Base-by-base conservation (phyloP, 2,329 filamentous ascomycete genomes). In the Talaromyces sp. region DNA sequence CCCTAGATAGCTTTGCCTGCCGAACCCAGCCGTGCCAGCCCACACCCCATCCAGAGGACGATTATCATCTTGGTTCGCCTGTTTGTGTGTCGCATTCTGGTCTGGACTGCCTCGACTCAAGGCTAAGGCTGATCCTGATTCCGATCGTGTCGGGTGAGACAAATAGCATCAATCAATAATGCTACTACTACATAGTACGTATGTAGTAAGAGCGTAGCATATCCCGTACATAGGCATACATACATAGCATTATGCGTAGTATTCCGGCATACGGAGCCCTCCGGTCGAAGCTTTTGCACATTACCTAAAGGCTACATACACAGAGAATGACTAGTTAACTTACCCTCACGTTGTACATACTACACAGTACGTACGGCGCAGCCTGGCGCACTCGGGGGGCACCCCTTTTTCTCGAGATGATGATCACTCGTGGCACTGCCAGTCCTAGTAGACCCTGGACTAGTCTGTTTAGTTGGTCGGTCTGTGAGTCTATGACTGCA, bases 381-480 rank as follows among this genome's bases (percentile, higher is more conserved):
- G 14, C 3, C 3, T 6, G 12, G n/a, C 39, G 39, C 40, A 21
- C 8, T 42, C 16, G 18, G 18, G 18, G 18, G 52, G 9, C 25
- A 21, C 56, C 56, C 56, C 56, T 46, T 58, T 58, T 46, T 28
- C 40, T 21, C 28, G 28, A 21, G 39, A 42, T 35, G 35, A 58
- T 31, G 35, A 31, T 44, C 37, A 37, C 57, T 60, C 57, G 58
- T 60, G 44, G 58, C 58, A 60, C 58, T 60, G 58, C 28, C 3
- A n/a, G 9, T 3, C 1, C 28, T 21, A n/a, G 3, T 59, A 59
- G 58, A 60, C 31, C 58, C 56, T 37, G 40, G 56, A 14, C 56
- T 46, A 48, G 55, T 58, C 40, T 16, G 23, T 50, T 50, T 50
- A 31, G 46, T 50, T 50, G 46, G 25, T 50, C 25, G 18, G 25